Conservation (phyloP, 2,329 filamentous ascomycete species). For the Chrysoporthe puriensis region DNA sequence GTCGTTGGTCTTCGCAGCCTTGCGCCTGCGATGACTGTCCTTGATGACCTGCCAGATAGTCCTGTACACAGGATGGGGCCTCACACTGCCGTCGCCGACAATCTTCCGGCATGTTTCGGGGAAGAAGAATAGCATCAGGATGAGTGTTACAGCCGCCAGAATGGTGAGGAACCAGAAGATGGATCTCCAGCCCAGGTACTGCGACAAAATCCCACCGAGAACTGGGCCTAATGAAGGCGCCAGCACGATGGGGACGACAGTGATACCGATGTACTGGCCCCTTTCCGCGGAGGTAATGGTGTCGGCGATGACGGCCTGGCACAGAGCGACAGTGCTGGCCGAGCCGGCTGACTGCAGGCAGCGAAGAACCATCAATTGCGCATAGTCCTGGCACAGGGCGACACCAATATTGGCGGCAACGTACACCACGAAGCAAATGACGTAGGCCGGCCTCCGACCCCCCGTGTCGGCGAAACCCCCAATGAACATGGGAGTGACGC, state of each 20-base stretch:
- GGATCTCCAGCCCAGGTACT: constrained; percentile 53
- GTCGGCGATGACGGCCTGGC: constrained; percentile 64
- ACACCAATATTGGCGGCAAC: constrained; percentile 58
- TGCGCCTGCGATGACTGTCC: constrained; percentile 23
- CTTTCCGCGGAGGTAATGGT: constrained; percentile 65
- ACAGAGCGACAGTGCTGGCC: constrained; percentile 62
- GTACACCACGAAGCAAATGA: constrained; percentile 57
- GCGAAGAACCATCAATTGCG: constrained; percentile 55
- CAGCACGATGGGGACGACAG: constrained; percentile 51
- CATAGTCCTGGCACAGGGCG: constrained; percentile 52
- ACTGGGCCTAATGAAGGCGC: constrained; percentile 46
- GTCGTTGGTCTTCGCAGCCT: constrained; percentile 20
- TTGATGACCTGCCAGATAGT: constrained; percentile 35
- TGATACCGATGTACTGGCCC: constrained; percentile 61
- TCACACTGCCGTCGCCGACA: constrained; percentile 49
- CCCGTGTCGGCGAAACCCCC: constrained; percentile 58
- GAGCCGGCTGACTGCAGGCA: constrained; percentile 62
- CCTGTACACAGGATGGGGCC: constrained; percentile 37
- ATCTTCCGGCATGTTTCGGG: constrained; percentile 49
- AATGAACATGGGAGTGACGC: constrained; percentile 52
- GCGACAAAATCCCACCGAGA: constrained; percentile 52
- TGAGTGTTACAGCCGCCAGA: constrained; percentile 36
- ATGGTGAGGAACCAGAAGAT: constrained; percentile 59
- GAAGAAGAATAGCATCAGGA: constrained; percentile 46
- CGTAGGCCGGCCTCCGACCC: constrained; percentile 58